Percentiles rank a stretch among this genome's conserved stretches.
Conservation (phyloP, 257 asterid genomes). For the Ballota nigra region DNA sequence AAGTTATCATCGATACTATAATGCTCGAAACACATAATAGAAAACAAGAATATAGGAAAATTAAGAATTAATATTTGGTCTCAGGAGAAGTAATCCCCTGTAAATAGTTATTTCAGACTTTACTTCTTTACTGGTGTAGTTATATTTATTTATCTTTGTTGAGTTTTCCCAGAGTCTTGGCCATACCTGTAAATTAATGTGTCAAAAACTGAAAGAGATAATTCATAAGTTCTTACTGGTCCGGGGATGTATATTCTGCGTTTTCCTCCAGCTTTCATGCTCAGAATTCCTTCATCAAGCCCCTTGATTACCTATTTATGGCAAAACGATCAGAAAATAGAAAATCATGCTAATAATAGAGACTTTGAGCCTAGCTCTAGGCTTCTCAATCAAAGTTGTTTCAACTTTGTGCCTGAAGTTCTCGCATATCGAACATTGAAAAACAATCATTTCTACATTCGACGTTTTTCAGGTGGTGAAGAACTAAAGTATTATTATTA, state of each 20-base stretch:
- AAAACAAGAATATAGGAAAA: too few species aligned
- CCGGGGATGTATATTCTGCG: conserved; percentile 92
- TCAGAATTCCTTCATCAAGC: conserved; percentile 90
- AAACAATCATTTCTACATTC: neutral
- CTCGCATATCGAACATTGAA: neutral
- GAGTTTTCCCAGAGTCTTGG: neutral
- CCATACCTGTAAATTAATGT: neutral
- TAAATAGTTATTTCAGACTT: too few species aligned
- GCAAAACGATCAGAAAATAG: neutral
- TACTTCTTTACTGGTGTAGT: too few species aligned
- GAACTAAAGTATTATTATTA: neutral
- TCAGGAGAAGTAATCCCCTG: too few species aligned
- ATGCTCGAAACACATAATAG: too few species aligned
- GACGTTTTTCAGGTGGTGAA: neutral
- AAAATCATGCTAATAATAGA: neutral
- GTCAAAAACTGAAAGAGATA: neutral
- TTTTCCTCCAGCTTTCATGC: conserved; percentile 94
- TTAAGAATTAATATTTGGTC: too few species aligned
- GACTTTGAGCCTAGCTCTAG: neutral
- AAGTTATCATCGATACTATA: too few species aligned
- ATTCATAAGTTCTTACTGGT: conserved; percentile 51
- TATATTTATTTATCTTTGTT: neutral
- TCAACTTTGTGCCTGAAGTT: neutral
- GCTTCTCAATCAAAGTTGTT: neutral
- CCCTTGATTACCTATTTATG: conserved; percentile 79